Conservation (phyloP, 495 filamentous ascomycete species). For the Bathelium albidoporum region DNA sequence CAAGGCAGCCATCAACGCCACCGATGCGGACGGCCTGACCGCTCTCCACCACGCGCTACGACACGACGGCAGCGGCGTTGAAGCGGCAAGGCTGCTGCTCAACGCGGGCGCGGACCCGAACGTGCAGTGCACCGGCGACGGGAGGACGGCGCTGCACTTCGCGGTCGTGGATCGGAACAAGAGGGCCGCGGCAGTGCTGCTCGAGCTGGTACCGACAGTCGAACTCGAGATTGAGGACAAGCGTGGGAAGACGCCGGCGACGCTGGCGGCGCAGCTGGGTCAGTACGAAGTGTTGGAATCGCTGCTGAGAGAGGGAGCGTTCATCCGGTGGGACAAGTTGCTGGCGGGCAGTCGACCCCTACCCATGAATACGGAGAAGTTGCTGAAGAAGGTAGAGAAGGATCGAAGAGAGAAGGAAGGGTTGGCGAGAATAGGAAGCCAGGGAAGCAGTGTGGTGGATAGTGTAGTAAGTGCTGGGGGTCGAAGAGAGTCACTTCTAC, state of each 20-base stretch:
- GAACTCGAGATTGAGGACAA: not conserved
- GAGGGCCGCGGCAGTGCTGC: constrained; percentile 6
- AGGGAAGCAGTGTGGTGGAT: not conserved
- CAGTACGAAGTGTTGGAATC: constrained; percentile 13
- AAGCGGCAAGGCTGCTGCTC: constrained; percentile 14
- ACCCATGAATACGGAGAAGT: not conserved
- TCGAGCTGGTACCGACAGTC: constrained; percentile 9
- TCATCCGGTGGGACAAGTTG: not conserved
- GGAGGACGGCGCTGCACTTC: constrained; percentile 16
- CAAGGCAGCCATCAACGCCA: constrained; percentile 8
- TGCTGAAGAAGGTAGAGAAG: not conserved
- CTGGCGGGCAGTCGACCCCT: too few relatives aligned
- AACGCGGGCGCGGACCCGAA: constrained; percentile 10
- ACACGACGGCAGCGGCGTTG: constrained; percentile 10
- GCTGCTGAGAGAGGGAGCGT: constrained; percentile 8
- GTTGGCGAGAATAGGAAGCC: not conserved
- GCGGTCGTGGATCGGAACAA: constrained; percentile 6
- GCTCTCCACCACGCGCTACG: constrained; percentile 19
- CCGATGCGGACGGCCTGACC: constrained; percentile 17
- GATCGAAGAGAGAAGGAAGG: not conserved
- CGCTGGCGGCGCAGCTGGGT: constrained; percentile 16
- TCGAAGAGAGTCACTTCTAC: not conserved
- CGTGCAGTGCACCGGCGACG: constrained; percentile 7
- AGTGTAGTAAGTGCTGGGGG: not conserved
- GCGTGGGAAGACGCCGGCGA: constrained; percentile 12